Percentiles rank a stretch among this genome's conserved stretches.
Conservation (phyloP, 2,329 filamentous ascomycete species). For the Aspergillus viridinutans region DNA sequence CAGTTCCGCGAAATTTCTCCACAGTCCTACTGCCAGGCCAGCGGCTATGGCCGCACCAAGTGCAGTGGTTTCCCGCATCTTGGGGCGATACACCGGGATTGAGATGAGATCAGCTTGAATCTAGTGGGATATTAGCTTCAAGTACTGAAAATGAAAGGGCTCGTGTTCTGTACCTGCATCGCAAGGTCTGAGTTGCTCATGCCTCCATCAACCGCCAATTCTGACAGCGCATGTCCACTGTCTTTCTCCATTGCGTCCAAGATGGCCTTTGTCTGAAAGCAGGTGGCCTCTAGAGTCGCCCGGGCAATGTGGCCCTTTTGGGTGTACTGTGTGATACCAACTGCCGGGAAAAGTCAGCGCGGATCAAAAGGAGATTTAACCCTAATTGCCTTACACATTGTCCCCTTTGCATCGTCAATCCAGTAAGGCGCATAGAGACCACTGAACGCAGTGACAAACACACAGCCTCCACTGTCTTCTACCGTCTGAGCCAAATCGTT, state of each 20-base stretch:
- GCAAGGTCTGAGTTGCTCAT: constrained; percentile 83
- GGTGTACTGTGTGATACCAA: constrained; percentile 81
- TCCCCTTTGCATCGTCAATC: constrained; percentile 91
- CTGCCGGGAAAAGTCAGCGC: constrained; percentile 32
- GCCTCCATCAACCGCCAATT: constrained; percentile 80
- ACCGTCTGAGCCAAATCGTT: constrained; percentile 61
- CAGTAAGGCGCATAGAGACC: constrained; percentile 90
- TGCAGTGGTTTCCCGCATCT: constrained; percentile 83
- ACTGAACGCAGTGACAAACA: constrained; percentile 86
- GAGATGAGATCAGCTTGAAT: constrained; percentile 78
- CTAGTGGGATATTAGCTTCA: constrained; percentile 32
- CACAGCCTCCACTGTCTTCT: constrained; percentile 73
- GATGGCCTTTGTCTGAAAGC: constrained; percentile 88
- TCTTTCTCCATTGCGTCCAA: constrained; percentile 91
- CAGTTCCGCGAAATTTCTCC: constrained; percentile 70
- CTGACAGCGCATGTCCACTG: constrained; percentile 69
- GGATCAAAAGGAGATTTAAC: background rate
- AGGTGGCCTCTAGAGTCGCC: constrained; percentile 84
- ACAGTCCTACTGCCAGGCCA: constrained; percentile 73
- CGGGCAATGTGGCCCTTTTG: constrained; percentile 81
- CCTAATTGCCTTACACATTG: constrained; percentile 56
- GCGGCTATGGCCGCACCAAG: constrained; percentile 83
- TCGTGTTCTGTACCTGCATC: constrained; percentile 60
- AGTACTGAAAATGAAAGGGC: constrained; percentile 12
- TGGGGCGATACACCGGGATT: constrained; percentile 74